Conservation (phyloP, 371 early-diverging fungal genomes). For the Rhizopus arrhizus region DNA sequence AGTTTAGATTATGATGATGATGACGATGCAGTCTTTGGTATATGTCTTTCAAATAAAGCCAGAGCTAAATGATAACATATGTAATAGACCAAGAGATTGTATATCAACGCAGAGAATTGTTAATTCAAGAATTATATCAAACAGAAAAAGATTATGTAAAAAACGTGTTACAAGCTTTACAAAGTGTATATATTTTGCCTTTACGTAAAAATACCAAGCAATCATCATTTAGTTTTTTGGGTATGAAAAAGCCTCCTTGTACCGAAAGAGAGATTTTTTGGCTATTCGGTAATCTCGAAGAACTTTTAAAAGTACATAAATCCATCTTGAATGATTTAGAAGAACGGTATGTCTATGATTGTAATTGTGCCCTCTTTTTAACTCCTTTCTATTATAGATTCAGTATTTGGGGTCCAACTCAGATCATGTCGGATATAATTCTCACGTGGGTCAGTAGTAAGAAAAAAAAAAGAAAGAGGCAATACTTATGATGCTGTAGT, state of each 20-base stretch:
- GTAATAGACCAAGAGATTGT: constrained; percentile 40
- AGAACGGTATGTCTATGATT: constrained; percentile 35
- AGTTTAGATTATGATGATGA: constrained; percentile 48
- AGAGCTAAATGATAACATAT: background rate
- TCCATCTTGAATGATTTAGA: constrained; percentile 29
- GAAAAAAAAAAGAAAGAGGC: background rate
- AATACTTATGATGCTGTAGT: constrained; percentile 18
- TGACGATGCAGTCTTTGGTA: constrained; percentile 45
- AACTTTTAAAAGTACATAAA: constrained; percentile 30
- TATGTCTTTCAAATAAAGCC: constrained; percentile 1
- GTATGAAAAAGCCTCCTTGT: constrained; percentile 44
- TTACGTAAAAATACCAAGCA: constrained; percentile 38
- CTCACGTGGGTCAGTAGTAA: constrained; percentile 36
- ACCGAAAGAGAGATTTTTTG: constrained; percentile 47
- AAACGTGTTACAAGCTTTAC: constrained; percentile 26
- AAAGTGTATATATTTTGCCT: constrained; percentile 32
- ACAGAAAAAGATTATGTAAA: constrained; percentile 39
- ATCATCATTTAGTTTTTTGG: constrained; percentile 38
- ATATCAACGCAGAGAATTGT: constrained; percentile 40
- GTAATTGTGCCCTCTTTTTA: background rate
- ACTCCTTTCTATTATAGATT: constrained; percentile 23
- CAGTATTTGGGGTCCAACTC: constrained; percentile 57
- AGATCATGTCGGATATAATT: constrained; percentile 53
- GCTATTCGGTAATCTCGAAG: constrained; percentile 47
- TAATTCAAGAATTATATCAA: constrained; percentile 37